Base-by-base conservation (phyloP, 2,329 filamentous ascomycete genomes). In the Ophiostoma sp. region DNA sequence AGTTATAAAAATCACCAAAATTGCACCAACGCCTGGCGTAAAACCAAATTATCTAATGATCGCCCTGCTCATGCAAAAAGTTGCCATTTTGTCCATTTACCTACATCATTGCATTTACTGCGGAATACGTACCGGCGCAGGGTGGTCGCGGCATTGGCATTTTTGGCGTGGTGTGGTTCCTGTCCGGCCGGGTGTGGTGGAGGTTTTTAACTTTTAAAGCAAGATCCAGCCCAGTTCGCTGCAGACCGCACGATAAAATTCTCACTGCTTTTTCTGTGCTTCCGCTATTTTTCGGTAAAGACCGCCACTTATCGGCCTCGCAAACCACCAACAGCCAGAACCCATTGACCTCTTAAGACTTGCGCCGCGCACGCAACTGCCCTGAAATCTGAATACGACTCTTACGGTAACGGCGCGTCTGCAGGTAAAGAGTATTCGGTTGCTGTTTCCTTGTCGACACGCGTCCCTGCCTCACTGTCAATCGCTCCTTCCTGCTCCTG, bases 281-380 rank as follows among this genome's bases (percentile, higher is more conserved):
- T 63, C 57, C 61, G 61, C 61, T 45, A 45, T 28, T 45, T 64
- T 28, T 66, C 61, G 61, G 61, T 19, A 66, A 45, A 66, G 22
- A 45, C 61, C 36, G 61, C 61, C 61, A 64, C 59, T 36, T 39
- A 25, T 42, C 33, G 33, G 33, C 59, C 33, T 33, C 36, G n/a
- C 25, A 33, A 36, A n/a, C 28, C 17, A 45, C 12, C 42, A 48
- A 15, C 17, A 6, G 15, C 42, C 42, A 12, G 3, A 7, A 42
- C 11, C 15, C 15, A 15, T 19, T 39, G 15, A 39, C 57, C 31
- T 61, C 17, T 48, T 48, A n/a, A 33, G 12, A 5, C 8, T 19
- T 39, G 17, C 57, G 31, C 61, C 9, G 33, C 36, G 2, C 57
- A 39, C 31, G 6, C 7, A 17, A 63, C 55, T 33, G 28, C 1